phyloP scores from a whole-genome alignment of 2,329 filamentous ascomycete genomes.

The Dryadomyces quercivorus region DNA sequence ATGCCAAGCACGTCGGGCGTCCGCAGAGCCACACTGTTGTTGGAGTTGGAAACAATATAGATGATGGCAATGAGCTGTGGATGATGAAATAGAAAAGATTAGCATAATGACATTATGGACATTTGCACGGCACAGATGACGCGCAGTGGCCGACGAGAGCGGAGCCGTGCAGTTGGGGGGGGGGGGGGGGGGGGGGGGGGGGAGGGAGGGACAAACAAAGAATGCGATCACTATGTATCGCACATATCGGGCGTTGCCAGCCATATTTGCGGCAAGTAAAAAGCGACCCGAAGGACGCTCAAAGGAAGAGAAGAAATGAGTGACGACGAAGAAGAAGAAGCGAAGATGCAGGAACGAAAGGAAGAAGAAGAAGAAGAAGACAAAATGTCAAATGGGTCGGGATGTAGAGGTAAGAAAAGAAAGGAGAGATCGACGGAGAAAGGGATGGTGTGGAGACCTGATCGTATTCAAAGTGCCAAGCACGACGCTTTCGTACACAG shows the following conservation, averaged over 20 bases:
- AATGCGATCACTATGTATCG: conserved; percentile 71
- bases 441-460: not conserved
- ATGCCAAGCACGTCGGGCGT: conserved; percentile 11
- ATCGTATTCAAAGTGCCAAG: not conserved
- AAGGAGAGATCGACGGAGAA: not conserved
- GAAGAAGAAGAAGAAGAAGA: too few species aligned
- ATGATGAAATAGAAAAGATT: not conserved
- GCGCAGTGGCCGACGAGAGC: not conserved
- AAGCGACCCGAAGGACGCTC: conserved; percentile 4
- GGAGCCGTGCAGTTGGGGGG: not conserved
- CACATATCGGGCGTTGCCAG: conserved; percentile 61
- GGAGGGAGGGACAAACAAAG: conserved; percentile 47
- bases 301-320: not conserved
- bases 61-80: conserved; percentile 55
- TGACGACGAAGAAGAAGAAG: not conserved
- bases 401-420: not conserved
- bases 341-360: not conserved
- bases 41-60: conserved; percentile 63
- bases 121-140: not conserved
- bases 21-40: conserved; percentile 28
- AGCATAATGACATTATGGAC: not conserved
- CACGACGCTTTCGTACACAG: not conserved
- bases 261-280: conserved; percentile 24
- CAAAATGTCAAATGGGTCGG: not conserved
- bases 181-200: too few species aligned